Evolutionary conservation across 208 protist genomes (phyloP).

Genomic region (Trypanosoma brucei): DNA sequence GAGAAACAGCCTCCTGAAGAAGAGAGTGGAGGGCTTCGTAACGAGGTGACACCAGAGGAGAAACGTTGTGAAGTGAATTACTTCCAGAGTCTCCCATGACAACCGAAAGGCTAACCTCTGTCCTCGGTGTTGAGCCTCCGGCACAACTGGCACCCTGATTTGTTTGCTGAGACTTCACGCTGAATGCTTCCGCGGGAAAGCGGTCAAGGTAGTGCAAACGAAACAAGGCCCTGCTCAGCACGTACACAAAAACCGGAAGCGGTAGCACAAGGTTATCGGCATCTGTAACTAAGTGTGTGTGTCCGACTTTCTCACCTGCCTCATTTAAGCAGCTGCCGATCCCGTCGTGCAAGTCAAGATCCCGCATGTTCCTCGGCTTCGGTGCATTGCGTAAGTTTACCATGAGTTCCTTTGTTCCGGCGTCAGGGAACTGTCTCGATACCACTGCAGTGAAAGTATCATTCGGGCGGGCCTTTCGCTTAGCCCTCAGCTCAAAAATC

Average conservation of each 20-base stretch:
- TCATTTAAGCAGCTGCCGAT: not conserved
- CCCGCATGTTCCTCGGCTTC: constrained; percentile 5
- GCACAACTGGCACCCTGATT: not conserved
- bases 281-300: constrained; percentile 1
- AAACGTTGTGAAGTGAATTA: not conserved
- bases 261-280: constrained; percentile 26
- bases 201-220: constrained; percentile 37
- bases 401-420: constrained; percentile 7
- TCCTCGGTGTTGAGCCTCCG: not conserved
- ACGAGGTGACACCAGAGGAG: not conserved
- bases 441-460: not conserved
- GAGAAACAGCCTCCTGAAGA: constrained; percentile 10
- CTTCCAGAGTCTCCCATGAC: not conserved
- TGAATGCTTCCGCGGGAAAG: constrained; percentile 52
- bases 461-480: not conserved
- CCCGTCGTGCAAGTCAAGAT: constrained; percentile 21
- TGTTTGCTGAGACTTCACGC: not conserved
- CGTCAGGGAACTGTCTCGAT: not conserved
- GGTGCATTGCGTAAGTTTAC: constrained; percentile 5
- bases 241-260: constrained; percentile 72
- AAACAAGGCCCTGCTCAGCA: constrained; percentile 69
- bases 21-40: not conserved
- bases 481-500: not conserved
- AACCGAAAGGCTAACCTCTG: not conserved
- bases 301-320: not conserved